phyloP scores from a whole-genome alignment of 257 asterid genomes.

The Capsicum pubescens region DNA sequence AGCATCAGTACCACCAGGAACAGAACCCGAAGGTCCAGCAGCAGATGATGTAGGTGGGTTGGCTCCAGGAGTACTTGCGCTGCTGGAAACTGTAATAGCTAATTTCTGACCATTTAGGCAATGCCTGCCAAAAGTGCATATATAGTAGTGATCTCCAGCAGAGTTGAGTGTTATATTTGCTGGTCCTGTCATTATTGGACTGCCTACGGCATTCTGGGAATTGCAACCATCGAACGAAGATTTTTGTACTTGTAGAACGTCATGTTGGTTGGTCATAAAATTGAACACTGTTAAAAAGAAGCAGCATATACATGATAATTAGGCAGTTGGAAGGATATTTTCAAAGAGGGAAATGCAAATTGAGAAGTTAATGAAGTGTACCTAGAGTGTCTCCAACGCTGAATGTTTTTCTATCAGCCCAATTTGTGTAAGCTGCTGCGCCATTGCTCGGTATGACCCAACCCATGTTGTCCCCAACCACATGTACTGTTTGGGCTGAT shows the following conservation, averaged over 20 bases:
- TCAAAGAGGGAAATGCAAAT: background rate
- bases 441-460: slow-evolving; percentile 44
- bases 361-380: slow-evolving; percentile 4
- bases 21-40: slow-evolving; percentile 20
- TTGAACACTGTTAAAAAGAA: slow-evolving; percentile 44
- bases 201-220: slow-evolving; percentile 41
- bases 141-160: slow-evolving; percentile 49
- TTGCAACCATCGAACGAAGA: slow-evolving; percentile 53
- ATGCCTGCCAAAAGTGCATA: slow-evolving; percentile 54
- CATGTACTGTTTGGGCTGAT: slow-evolving; percentile 41
- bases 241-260: slow-evolving; percentile 45
- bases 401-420: slow-evolving; percentile 46
- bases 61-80: slow-evolving; percentile 36
- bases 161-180: slow-evolving; percentile 48
- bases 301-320: background rate
- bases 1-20: slow-evolving; percentile 26
- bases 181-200: slow-evolving; percentile 40
- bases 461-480: slow-evolving; percentile 46
- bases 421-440: slow-evolving; percentile 35
- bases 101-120: slow-evolving; percentile 54
- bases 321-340: background rate
- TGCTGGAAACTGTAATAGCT: slow-evolving; percentile 39
- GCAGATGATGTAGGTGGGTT: slow-evolving; percentile 39
- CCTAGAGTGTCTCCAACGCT: slow-evolving; percentile 48
- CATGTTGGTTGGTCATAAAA: slow-evolving; percentile 45